Conservation (phyloP, 805 yeast species). For the Metschnikowia sp. region DNA sequence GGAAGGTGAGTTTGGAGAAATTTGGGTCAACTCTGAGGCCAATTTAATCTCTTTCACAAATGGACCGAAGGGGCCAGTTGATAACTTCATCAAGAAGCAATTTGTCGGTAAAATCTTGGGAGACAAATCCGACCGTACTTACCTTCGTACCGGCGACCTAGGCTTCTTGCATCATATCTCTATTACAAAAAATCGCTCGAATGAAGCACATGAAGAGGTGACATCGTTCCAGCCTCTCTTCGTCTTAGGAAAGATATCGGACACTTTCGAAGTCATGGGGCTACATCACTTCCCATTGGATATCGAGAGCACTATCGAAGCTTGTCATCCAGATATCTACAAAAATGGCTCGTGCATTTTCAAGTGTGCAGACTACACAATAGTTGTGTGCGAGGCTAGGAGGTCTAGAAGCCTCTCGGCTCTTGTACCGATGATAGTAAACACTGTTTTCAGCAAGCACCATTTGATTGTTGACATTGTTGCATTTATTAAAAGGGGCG, state of each 20-base stretch:
- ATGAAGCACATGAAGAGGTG: constrained; percentile 27
- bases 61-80: constrained; percentile 50
- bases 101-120: constrained; percentile 62
- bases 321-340: constrained; percentile 55
- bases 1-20: constrained; percentile 93
- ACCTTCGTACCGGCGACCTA: constrained; percentile 87
- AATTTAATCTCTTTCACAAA: constrained; percentile 61
- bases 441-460: constrained; percentile 73
- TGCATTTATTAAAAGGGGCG: constrained; percentile 65
- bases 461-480: constrained; percentile 81
- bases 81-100: constrained; percentile 47
- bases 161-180: constrained; percentile 84
- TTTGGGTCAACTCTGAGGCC: constrained; percentile 93
- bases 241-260: constrained; percentile 78
- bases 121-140: constrained; percentile 60
- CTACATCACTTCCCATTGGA: constrained; percentile 87
- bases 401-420: constrained; percentile 57
- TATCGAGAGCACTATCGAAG: constrained; percentile 54
- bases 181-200: constrained; percentile 36
- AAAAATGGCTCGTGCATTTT: constrained; percentile 61
- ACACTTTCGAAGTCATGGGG: constrained; percentile 89
- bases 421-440: constrained; percentile 78
- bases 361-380: constrained; percentile 76
- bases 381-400: constrained; percentile 67
- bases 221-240: constrained; percentile 70